phyloP scores from a whole-genome alignment of 2,329 filamentous ascomycete species.

The Pseudocercospora fijiensis region DNA sequence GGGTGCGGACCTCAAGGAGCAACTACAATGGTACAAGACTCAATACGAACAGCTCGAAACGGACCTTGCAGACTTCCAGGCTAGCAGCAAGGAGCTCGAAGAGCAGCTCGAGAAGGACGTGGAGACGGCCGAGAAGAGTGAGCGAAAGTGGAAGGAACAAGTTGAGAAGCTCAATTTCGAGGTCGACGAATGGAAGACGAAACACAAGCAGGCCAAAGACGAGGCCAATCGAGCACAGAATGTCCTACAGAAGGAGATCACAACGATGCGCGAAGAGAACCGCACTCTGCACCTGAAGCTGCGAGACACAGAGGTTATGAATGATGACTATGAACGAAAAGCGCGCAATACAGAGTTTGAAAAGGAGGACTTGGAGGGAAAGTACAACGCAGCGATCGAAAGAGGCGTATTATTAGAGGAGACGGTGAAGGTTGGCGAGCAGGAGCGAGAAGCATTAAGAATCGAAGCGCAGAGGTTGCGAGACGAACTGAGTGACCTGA shows the following conservation, averaged over 20 bases:
- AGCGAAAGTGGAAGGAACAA: slow-evolving; percentile 81
- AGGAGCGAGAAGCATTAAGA: slow-evolving; percentile 82
- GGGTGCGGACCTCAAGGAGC: slow-evolving; percentile 59
- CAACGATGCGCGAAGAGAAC: slow-evolving; percentile 79
- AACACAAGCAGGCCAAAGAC: slow-evolving; percentile 91
- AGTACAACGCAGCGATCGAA: slow-evolving; percentile 94
- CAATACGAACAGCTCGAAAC: slow-evolving; percentile 92
- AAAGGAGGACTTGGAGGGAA: slow-evolving; percentile 94
- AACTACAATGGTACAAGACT: slow-evolving; percentile 89
- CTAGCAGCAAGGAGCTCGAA: slow-evolving; percentile 91
- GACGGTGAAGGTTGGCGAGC: slow-evolving; percentile 85
- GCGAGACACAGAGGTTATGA: slow-evolving; percentile 93
- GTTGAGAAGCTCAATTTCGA: slow-evolving; percentile 81
- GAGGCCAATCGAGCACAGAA: slow-evolving; percentile 85
- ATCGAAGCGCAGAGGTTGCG: slow-evolving; percentile 88
- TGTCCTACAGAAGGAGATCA: slow-evolving; percentile 91
- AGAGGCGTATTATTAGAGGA: slow-evolving; percentile 90
- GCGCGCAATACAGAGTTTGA: slow-evolving; percentile 82
- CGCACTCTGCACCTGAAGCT: slow-evolving; percentile 78
- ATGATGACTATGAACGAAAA: slow-evolving; percentile 97
- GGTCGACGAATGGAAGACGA: slow-evolving; percentile 98
- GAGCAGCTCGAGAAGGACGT: slow-evolving; percentile 94
- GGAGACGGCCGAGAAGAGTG: slow-evolving; percentile 89
- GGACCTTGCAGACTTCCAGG: slow-evolving; percentile 89
- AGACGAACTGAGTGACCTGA: slow-evolving; percentile 88